phyloP scores from a whole-genome alignment of 148 eudicot species.

The Cornus florida region DNA sequence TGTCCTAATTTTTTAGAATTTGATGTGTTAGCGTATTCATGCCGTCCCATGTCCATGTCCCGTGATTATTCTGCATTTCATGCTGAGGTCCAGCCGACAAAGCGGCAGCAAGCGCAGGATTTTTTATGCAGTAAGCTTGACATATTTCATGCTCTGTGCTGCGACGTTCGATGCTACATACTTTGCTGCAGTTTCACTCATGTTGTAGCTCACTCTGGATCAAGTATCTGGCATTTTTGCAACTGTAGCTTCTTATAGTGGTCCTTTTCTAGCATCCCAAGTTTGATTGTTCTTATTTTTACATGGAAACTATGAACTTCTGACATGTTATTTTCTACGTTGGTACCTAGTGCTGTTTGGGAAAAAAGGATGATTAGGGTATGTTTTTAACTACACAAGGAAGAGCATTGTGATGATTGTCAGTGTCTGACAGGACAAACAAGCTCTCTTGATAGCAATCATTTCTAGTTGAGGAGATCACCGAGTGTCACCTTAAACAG shows the following conservation, averaged over 20 bases:
- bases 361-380: too few relatives aligned
- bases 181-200: background rate
- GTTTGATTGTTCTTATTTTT: background rate
- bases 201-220: background rate
- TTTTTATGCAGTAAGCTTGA: background rate
- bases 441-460: too few relatives aligned
- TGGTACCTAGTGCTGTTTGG: too few relatives aligned
- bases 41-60: background rate
- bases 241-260: background rate
- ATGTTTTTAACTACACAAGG: too few relatives aligned
- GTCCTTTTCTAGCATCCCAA: background rate
- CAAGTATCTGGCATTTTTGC: background rate
- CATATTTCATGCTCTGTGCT: background rate
- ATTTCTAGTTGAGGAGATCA: too few relatives aligned
- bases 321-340: too few relatives aligned
- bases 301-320: background rate
- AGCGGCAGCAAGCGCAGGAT: background rate
- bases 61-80: background rate
- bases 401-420: too few relatives aligned
- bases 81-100: conserved; percentile 1
- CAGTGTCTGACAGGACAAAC: too few relatives aligned
- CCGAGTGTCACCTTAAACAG: too few relatives aligned
- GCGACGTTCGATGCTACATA: background rate
- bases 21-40: too few relatives aligned
- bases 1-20: too few relatives aligned